Evolutionary conservation across 768 basidiomycete species (phyloP), one percentile per base, ranked within the genome.

Genomic region (Chalciporus piperatus): DNA sequence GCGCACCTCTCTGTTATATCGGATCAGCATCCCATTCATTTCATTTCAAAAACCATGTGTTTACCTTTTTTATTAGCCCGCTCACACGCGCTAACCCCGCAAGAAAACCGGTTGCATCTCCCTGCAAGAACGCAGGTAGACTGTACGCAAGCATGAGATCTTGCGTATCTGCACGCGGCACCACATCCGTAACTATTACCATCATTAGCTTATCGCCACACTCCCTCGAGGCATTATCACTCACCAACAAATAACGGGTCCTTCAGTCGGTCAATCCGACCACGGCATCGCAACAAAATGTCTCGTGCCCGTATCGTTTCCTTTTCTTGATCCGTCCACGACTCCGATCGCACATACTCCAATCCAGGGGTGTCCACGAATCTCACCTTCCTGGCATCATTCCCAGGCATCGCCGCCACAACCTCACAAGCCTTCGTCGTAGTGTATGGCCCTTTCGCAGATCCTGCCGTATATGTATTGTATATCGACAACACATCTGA

Each of bases 351-450:
- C 82, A 85, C 45, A 80, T 75, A 58, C 17, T 58, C 55, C 42
- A 93, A 70, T n/a, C 94, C 94, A 28, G 94, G 94, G 0, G 91
- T 96, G 67, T 97, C 94, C 59, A 94, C 83, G 50, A 95, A 60
- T 30, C 79, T 79, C 57, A 93, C 73, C 46, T 72, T 70, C 55
- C 42, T 46, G n/a, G 30, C 41, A 11, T 42, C 55, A 19, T 72
- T 74, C 20, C 76, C 78, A 10, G 72, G 74, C 10, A 73, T 64
- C 45, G 78, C 78, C 3, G 80, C 58, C 3, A 74, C 68, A 20
- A 88, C 75, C 58, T 86, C 84, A 58, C 85, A 85, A 5, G 87
- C 76, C 13, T 76, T 73, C 20, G 85, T 91, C 19, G 93, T 96
- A 1, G 87, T 87, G 32, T 43, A 69, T 9, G 85, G 86, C 22